Evolutionary conservation across 306 rosid species (phyloP), one percentile per base, ranked within the genome.

Genomic region (Vicia sativa): DNA sequence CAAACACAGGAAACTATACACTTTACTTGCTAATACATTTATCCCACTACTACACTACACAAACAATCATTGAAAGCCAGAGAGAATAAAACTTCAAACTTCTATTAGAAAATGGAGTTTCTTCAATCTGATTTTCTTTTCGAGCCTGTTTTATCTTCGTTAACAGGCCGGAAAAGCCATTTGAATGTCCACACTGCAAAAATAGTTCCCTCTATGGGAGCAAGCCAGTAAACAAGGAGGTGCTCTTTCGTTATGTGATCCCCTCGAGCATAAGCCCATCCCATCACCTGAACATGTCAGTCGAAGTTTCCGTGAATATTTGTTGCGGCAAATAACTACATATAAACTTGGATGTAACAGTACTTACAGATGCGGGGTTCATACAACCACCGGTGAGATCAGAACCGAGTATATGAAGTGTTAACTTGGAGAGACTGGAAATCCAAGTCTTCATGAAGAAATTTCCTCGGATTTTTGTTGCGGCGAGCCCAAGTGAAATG

Each of bases 381-480:
- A 93, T 90, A 46, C 91, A 85, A 56, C 96, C 99, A 28, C 99
- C 99, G 6, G 96, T 90, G 13, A 93, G 82, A 80, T 90, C 96
- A 54, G 97, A 90, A 64, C 96, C 99, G 31, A 93, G 96, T 18
- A 88, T 78, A 13, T 86, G 86, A 70, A 90, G 93, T 31, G 96
- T 46, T 68, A 90, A 54, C 86, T 86, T 93, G 71, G 86, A 90
- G 82, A 90, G 74, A 73, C 97, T 88, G 62, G 96, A 86, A 73
- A 93, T 93, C 99, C 99, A 93, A 39, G 97, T 93, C 85, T 90
- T 93, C 87, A 68, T 88, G 86, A 86, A 80, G 84, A 88, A 93
- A 71, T 70, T 81, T 67, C 77, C 89, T 2, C 74, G 82, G 43
- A 88, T 58, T 74, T 85, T 93, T 25, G 50, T 38, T 41, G 56